These are phyloP conservation scores for Elsinoe fawcettii DNA, from an alignment of 2,329 filamentous ascomycete species.

Conservation along the genomic window DNA sequence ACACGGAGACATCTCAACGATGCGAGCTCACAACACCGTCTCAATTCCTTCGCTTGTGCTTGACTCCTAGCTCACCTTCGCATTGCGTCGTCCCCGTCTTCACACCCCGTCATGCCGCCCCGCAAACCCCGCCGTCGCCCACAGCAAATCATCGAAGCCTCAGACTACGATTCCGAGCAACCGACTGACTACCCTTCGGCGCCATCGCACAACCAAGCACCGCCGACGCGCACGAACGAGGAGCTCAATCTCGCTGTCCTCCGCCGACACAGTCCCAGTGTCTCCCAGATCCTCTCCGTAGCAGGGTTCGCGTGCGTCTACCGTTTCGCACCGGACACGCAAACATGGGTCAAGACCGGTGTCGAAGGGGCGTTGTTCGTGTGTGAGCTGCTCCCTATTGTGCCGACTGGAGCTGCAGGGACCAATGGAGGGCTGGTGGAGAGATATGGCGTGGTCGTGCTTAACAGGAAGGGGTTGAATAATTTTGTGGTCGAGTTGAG, in stretches of 20 bases:
- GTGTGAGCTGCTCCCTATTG: conserved; percentile 48
- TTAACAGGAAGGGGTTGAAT: conserved; percentile 42
- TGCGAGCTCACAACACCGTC: not conserved
- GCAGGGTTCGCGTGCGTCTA: conserved; percentile 84
- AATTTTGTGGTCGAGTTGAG: conserved; percentile 40
- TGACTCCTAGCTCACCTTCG: too few relatives aligned
- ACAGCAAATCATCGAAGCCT: conserved; percentile 23
- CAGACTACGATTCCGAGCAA: conserved; percentile 46
- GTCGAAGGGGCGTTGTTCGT: conserved; percentile 87
- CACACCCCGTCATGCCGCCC: conserved; percentile 1
- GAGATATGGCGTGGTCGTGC: conserved; percentile 39
- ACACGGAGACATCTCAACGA: conserved; percentile 4
- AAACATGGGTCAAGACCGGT: conserved; percentile 75
- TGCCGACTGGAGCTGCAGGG: conserved; percentile 8
- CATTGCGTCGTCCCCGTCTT: too few relatives aligned
- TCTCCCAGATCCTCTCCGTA: conserved; percentile 66
- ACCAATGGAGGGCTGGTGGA: conserved; percentile 26
- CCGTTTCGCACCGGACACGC: conserved; percentile 57
- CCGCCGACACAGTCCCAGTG: conserved; percentile 67
- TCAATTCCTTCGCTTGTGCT: not conserved
- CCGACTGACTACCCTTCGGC: conserved; percentile 25
- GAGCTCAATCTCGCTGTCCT: conserved; percentile 84
- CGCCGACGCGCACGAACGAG: conserved; percentile 60
- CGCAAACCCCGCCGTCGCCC: conserved; percentile 5
- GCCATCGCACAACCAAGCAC: conserved; percentile 22